These are phyloP conservation scores for Cyclospora cayetanensis DNA, from an alignment of 169 alveolate genomes.

Conservation along the genomic window DNA sequence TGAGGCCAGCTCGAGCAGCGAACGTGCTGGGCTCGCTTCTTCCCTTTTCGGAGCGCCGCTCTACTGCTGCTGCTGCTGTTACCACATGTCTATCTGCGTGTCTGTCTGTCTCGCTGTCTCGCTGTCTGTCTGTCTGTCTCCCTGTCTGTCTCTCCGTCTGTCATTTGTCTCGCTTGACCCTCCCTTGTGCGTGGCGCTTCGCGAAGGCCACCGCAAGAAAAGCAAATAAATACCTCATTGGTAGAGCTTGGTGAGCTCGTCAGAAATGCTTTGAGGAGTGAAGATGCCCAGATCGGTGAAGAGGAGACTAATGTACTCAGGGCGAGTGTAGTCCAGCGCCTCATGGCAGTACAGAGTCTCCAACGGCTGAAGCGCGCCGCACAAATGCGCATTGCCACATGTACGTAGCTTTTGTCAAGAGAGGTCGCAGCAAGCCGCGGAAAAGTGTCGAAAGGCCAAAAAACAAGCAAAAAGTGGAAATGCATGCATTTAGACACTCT, in stretches of 20 bases:
- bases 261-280: conserved; percentile 18
- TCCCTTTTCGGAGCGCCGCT: too few relatives aligned
- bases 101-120: too few relatives aligned
- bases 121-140: too few relatives aligned
- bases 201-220: not conserved
- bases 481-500: not conserved
- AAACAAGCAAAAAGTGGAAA: not conserved
- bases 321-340: conserved; percentile 32
- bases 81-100: too few relatives aligned
- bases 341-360: not conserved
- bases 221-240: not conserved
- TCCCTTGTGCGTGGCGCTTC: too few relatives aligned
- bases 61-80: too few relatives aligned
- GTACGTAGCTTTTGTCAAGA: not conserved
- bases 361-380: too few relatives aligned
- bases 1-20: too few relatives aligned
- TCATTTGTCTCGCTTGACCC: too few relatives aligned
- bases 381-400: not conserved
- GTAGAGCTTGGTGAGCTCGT: conserved; percentile 33
- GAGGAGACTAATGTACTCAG: conserved; percentile 41
- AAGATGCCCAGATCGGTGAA: conserved; percentile 59
- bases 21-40: too few relatives aligned
- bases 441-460: not conserved
- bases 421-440: not conserved
- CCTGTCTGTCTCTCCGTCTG: too few relatives aligned